Evolutionary conservation across 805 yeast species (phyloP), one percentile per base, ranked within the genome.

Genomic region (Cyberlindnera lachancei): DNA sequence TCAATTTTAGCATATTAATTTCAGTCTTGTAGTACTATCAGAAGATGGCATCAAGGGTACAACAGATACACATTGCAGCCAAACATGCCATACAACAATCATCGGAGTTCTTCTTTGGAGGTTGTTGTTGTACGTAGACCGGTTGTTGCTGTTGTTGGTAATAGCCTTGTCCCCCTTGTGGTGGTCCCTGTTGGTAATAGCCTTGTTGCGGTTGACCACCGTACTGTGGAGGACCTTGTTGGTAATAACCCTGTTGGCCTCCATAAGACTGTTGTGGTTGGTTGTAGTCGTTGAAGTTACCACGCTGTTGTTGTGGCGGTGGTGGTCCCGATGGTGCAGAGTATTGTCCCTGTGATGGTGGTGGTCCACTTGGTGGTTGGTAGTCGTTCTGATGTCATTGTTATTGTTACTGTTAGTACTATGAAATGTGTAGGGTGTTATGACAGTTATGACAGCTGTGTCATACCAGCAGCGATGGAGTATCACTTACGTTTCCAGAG

Each of bases 11-110:
- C n/a, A n/a, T n/a, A n/a, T n/a, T n/a, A n/a, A n/a, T n/a, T n/a
- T n/a, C n/a, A n/a, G n/a, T n/a, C n/a, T n/a, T n/a, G n/a, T n/a
- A n/a, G n/a, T n/a, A n/a, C 11, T 3, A 18, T 50, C 55, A 71
- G 41, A 70, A 66, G 13, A 72, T 32, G 34, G 72, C 65, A 45
- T 71, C 76, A 37, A 72, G 44, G 17, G 77, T 66, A 50, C 73
- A 70, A 48, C 79, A 72, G 37, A 71, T 40, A 64, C 78, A 72
- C 50, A 70, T 35, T 16, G 71, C 75, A 15, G 71, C 75, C 27
- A 72, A 48, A 58, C 77, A 71, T 10, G 69, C 77, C 45, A 68
- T 55, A 44, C 69, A 55, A 53, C 77, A 72, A 38, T 58, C 68
- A 9, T 53, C 50, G 13, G 57, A 52, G 33, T 58, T 59, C 29